These are phyloP conservation scores for Hyphopichia pseudoburtonii DNA, from an alignment of 1,139 yeast genomes.

Conservation along the genomic window DNA sequence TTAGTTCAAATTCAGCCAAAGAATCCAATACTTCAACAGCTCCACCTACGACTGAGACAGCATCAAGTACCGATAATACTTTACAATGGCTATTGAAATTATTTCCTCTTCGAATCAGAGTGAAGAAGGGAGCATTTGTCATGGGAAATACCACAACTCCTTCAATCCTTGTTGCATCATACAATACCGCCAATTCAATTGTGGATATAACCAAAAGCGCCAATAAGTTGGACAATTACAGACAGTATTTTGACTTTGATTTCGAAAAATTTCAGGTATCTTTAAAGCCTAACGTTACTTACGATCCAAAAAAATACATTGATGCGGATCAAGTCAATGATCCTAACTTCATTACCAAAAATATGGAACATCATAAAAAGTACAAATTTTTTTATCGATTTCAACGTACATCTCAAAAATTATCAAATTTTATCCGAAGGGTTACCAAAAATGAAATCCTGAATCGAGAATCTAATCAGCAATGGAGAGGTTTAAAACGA, in stretches of 20 bases:
- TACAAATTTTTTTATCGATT: slow-evolving; percentile 25
- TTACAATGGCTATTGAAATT: slow-evolving; percentile 32
- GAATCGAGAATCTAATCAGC: slow-evolving; percentile 10
- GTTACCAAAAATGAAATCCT: slow-evolving; percentile 6
- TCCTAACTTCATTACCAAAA: slow-evolving; percentile 4
- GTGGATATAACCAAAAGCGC: slow-evolving; percentile 58
- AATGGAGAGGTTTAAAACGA: slow-evolving; percentile 46
- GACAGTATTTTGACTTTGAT: slow-evolving; percentile 41
- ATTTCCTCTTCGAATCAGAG: slow-evolving; percentile 57
- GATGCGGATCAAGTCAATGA: slow-evolving; percentile 7
- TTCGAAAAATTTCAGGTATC: slow-evolving; percentile 55
- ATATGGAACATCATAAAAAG: slow-evolving; percentile 12
- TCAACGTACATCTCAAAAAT: slow-evolving; percentile 16
- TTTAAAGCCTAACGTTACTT: slow-evolving; percentile 69
- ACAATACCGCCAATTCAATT: slow-evolving; percentile 53
- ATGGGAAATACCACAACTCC: slow-evolving; percentile 81
- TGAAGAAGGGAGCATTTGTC: slow-evolving; percentile 72
- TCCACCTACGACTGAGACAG: not conserved
- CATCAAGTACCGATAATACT: not conserved
- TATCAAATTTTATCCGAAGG: slow-evolving; percentile 6
- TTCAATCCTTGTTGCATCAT: slow-evolving; percentile 64
- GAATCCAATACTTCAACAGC: not conserved
- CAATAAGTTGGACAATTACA: slow-evolving; percentile 54
- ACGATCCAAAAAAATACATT: slow-evolving; percentile 21
- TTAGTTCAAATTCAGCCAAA: slow-evolving; percentile 1